Percentiles rank a stretch among this genome's conserved stretches.
These are phyloP conservation scores for Tephrocybe sp. DNA, from an alignment of 768 basidiomycete species.

Conservation along the genomic window DNA sequence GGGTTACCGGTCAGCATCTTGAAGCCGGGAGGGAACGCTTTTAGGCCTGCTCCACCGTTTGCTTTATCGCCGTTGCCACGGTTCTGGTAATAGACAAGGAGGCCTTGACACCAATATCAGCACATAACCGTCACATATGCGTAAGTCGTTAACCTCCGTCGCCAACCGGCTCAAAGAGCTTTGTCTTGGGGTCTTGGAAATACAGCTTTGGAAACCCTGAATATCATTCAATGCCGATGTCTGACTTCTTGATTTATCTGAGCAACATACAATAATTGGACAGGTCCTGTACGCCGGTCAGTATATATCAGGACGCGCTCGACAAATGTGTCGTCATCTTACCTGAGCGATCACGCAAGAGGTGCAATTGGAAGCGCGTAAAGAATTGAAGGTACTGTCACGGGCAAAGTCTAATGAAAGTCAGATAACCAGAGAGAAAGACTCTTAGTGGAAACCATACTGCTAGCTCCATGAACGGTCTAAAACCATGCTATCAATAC, in stretches of 20 bases:
- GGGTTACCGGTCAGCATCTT: constrained; percentile 44
- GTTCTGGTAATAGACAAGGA: constrained; percentile 43
- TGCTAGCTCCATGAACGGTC: constrained; percentile 39
- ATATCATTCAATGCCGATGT: not conserved
- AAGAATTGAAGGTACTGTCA: constrained; percentile 31
- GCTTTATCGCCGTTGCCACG: constrained; percentile 34
- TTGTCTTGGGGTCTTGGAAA: constrained; percentile 38
- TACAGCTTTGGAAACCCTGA: constrained; percentile 32
- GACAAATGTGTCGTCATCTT: not conserved
- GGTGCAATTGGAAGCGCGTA: constrained; percentile 37
- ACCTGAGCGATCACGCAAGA: constrained; percentile 36
- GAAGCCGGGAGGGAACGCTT: constrained; percentile 43
- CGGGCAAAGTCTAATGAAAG: constrained; percentile 29
- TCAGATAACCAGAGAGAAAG: not conserved
- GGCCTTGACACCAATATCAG: constrained; percentile 21
- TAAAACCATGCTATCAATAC: constrained; percentile 8
- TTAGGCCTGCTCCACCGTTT: constrained; percentile 40
- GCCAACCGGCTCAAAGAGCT: constrained; percentile 34
- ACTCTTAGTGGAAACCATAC: constrained; percentile 19
- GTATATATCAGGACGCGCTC: not conserved
- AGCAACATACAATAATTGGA: constrained; percentile 38
- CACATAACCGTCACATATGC: not conserved
- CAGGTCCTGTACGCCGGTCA: constrained; percentile 25
- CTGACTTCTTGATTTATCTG: not conserved
- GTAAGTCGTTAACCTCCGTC: constrained; percentile 31